Evolutionary conservation across 1,284 basidiomycete species (phyloP), one percentile per base, ranked within the genome.

Genomic region (Porodaedalea pini): DNA sequence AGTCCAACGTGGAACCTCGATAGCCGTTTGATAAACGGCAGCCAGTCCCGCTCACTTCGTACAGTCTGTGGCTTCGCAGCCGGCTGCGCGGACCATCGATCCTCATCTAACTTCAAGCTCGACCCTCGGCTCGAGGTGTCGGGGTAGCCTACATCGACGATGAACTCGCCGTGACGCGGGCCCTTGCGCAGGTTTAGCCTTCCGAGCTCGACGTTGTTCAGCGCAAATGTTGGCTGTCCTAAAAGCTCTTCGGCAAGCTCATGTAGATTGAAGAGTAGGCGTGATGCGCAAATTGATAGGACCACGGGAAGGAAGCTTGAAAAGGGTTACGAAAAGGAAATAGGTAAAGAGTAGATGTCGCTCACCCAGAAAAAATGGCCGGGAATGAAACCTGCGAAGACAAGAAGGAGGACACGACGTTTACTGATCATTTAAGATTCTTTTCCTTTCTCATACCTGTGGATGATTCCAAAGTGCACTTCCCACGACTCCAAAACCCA

Each of bases 131-230:
- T 34, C 32, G 32, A 34, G 23, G 27, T 32, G 4, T 5, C 8
- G 21, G 45, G 23, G 17, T 25, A 4, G 25, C 53, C 43, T 4
- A 53, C 29, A 7, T 51, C 37, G 17, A 57, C 55, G 17, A 58
- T 47, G 41, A 58, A 58, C 21, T 58, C 56, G 11, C 51, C 51
- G 25, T 53, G 40, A 11, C 41, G 40, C n/a, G 51, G 41, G 2
- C 56, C 56, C 27, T 58, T 58, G 2, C 25, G 39, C 7, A 58
- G 44, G 41, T 58, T 54, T 5, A 58, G 56, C 8, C 56, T 51
- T 2, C 56, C 36, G 21, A 58, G 44, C 27, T 58, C 56, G n/a
- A 58, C 51, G 32, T 52, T 58, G 34, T 58, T 58, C 19, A 58
- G 51, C 32, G 51, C 51, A 27, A 58, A 58, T 2, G 56, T 58